Percentiles rank a stretch among this genome's conserved stretches.
These are phyloP conservation scores for Apiospora arundinis DNA, from an alignment of 2,329 filamentous ascomycete genomes.

Conservation along the genomic window DNA sequence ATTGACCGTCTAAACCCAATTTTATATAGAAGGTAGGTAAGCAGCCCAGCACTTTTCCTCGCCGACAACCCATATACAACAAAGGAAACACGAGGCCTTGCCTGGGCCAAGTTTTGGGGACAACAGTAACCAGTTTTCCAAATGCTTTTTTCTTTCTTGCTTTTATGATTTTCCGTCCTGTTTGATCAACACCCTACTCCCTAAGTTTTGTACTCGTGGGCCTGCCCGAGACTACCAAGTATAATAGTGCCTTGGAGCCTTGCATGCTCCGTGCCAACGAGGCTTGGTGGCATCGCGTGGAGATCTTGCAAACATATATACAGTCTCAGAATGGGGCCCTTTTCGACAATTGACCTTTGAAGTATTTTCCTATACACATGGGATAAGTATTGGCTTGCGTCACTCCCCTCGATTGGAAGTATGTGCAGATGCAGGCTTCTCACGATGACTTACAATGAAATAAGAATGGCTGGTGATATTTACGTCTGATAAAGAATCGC, in stretches of 20 bases:
- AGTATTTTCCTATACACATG: neutral
- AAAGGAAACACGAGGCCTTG: too few species aligned
- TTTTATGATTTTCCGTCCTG: too few species aligned
- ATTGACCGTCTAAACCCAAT: too few species aligned
- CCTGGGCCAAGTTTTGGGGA: too few species aligned
- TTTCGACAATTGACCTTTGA: neutral
- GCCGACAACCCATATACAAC: too few species aligned
- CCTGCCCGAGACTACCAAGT: neutral
- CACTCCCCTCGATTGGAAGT: neutral
- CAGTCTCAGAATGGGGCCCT: neutral
- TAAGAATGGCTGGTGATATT: neutral
- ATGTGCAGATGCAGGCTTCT: neutral
- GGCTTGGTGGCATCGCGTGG: neutral
- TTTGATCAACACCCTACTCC: neutral
- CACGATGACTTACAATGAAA: neutral
- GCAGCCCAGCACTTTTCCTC: too few species aligned
- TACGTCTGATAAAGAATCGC: neutral
- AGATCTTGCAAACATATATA: neutral
- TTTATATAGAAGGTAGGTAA: too few species aligned
- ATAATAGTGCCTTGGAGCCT: neutral
- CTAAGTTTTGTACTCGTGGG: neutral
- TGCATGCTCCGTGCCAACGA: too few species aligned
- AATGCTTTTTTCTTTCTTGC: too few species aligned
- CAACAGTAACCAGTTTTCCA: too few species aligned
- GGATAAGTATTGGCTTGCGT: neutral